These are phyloP conservation scores for Peronospora belbahrii DNA, from an alignment of 352 stramenopile genomes.

Conservation along the genomic window DNA sequence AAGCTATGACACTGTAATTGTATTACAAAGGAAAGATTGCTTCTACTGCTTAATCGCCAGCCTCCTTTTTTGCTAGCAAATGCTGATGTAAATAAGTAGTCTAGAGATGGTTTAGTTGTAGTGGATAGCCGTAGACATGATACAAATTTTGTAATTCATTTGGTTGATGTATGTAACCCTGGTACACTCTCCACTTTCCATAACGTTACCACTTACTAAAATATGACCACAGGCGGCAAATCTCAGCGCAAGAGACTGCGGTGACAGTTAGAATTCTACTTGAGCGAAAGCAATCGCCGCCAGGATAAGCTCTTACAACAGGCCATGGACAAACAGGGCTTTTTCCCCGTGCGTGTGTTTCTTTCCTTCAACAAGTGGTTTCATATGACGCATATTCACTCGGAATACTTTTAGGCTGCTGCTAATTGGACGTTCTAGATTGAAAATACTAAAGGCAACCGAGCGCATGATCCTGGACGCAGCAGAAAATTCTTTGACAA, in stretches of 20 bases:
- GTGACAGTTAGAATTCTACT: conserved; percentile 77
- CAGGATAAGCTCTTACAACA: conserved; percentile 79
- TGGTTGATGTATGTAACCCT: too few relatives aligned
- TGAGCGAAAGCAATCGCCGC: conserved; percentile 67
- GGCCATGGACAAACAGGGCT: conserved; percentile 58
- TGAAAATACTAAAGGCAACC: conserved; percentile 51
- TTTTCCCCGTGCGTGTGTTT: conserved; percentile 44
- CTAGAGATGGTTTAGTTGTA: too few relatives aligned
- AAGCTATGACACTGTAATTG: too few relatives aligned
- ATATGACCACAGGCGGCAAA: conserved; percentile 36
- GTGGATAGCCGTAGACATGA: too few relatives aligned
- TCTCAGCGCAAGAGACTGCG: conserved; percentile 63
- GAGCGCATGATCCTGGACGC: conserved; percentile 52
- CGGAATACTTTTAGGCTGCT: not conserved
- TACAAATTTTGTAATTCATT: too few relatives aligned
- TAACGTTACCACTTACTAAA: too few relatives aligned
- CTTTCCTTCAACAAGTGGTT: conserved; percentile 63
- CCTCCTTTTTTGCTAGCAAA: too few relatives aligned
- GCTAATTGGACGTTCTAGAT: conserved; percentile 12
- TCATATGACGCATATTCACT: not conserved
- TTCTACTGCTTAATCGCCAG: too few relatives aligned
- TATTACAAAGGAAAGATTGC: too few relatives aligned
- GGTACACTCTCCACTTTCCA: too few relatives aligned
- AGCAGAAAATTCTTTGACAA: conserved; percentile 38
- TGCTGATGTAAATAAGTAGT: too few relatives aligned